Evolutionary conservation across 2,329 filamentous ascomycete species (phyloP), one percentile per base, ranked within the genome.

Genomic region (Myriangium duriaei): DNA sequence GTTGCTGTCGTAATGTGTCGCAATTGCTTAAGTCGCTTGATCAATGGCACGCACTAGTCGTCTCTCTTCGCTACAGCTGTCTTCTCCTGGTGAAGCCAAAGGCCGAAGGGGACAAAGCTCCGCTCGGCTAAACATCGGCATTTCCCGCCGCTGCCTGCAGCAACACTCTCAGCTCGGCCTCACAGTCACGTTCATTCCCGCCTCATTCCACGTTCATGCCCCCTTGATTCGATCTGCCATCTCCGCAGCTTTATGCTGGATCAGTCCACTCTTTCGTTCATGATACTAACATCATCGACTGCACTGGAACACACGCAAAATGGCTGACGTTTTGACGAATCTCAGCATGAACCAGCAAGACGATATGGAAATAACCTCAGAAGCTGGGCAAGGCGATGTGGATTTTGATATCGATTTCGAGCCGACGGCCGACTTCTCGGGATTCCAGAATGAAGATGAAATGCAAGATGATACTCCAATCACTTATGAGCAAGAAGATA

Each of bases 321-420:
- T 48, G 46, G 41, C 42, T 33, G 35, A 43, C 15, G 34, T 44
- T n/a, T 41, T 46, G 21, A 33, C 40, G 11, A 35, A 24, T 11
- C 31, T 42, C 5, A 28, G 29, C 14, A 34, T 45, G 12, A 38
- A 35, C 30, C 44, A 59, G 29, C 50, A 58, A 26, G 69, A 72
- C 47, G 64, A 64, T 39, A 74, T 74, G 71, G 70, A 74, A 45
- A 61, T 77, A 50, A 61, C 69, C 49, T 62, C 68, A 30, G 62
- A 66, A 15, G 50, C 56, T 40, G 64, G 56, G 24, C 47, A 59
- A 32, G 55, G 54, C 30, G 65, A 69, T 37, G 62, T 62, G 36
- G 68, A 74, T 39, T 69, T 71, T 39, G 71, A 74, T 41, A 73
- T 79, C 43, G 74, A 79, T 46, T 63, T 78, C 43, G 72, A 75